phyloP scores from a whole-genome alignment of 2,329 filamentous ascomycete genomes.

The Penicillium sp. region DNA sequence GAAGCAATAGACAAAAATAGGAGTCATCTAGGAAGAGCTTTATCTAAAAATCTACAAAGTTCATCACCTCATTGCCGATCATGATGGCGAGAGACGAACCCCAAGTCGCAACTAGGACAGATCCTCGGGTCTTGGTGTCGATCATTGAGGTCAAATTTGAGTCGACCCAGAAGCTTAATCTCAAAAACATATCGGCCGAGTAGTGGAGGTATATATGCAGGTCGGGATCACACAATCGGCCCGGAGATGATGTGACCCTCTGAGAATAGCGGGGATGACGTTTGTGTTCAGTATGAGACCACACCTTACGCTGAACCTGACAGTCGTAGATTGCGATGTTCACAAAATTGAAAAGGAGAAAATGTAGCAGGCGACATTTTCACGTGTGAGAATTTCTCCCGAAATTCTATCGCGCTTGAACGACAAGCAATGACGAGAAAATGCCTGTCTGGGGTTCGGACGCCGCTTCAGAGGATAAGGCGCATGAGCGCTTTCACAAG shows the following conservation, averaged over 20 bases:
- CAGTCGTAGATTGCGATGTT: background rate
- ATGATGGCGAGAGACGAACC: background rate
- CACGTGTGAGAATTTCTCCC: too few relatives aligned
- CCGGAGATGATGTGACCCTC: slow-evolving; percentile 16
- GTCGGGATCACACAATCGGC: slow-evolving; percentile 11
- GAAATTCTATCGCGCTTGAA: too few relatives aligned
- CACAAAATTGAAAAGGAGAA: too few relatives aligned
- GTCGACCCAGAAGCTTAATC: background rate
- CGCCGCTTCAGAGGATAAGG: too few relatives aligned
- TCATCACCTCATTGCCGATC: background rate
- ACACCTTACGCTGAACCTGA: background rate
- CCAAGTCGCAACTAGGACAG: background rate
- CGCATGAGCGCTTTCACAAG: too few relatives aligned
- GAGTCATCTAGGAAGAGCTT: background rate
- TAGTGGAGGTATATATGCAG: background rate
- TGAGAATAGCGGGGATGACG: too few relatives aligned
- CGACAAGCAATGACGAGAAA: too few relatives aligned
- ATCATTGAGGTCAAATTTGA: background rate
- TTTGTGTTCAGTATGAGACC: background rate
- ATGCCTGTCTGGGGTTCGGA: too few relatives aligned
- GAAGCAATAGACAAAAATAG: background rate
- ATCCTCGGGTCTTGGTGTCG: background rate
- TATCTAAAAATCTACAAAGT: background rate
- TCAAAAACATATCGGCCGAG: background rate
- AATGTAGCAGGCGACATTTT: too few relatives aligned